These are phyloP conservation scores for Blumeria graminis DNA, from an alignment of 2,329 filamentous ascomycete genomes.

Conservation along the genomic window DNA sequence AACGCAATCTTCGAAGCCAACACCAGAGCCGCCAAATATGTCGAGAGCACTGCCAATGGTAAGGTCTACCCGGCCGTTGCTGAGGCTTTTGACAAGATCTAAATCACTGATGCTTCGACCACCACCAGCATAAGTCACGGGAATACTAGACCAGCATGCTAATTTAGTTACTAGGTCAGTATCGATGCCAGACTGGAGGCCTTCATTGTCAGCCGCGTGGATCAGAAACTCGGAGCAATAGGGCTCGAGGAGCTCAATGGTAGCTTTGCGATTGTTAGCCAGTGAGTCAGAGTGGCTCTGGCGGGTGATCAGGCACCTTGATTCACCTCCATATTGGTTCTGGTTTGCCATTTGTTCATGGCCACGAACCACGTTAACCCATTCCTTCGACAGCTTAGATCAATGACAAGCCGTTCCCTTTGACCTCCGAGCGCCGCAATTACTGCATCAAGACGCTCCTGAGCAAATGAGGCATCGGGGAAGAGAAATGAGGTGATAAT, in stretches of 20 bases:
- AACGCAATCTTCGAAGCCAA: slow-evolving; percentile 74
- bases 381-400: slow-evolving; percentile 68
- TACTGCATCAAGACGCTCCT: slow-evolving; percentile 49
- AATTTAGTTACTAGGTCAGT: slow-evolving; percentile 55
- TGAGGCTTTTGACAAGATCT: slow-evolving; percentile 56
- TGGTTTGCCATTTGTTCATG: slow-evolving; percentile 97
- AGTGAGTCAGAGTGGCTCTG: background rate
- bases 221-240: slow-evolving; percentile 95
- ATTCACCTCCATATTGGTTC: slow-evolving; percentile 87
- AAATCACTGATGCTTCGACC: slow-evolving; percentile 62
- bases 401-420: slow-evolving; percentile 67
- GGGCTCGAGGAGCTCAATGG: slow-evolving; percentile 58
- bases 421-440: slow-evolving; percentile 49
- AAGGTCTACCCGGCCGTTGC: slow-evolving; percentile 61
- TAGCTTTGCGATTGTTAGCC: slow-evolving; percentile 28
- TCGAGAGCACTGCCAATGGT: slow-evolving; percentile 93
- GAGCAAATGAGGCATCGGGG: slow-evolving; percentile 58
- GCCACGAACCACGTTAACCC: slow-evolving; percentile 74
- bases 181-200: slow-evolving; percentile 76
- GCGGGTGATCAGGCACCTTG: slow-evolving; percentile 29
- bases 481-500: slow-evolving; percentile 95
- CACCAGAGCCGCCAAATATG: slow-evolving; percentile 74
- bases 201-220: slow-evolving; percentile 91
- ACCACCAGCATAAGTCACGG: slow-evolving; percentile 92
- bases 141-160: slow-evolving; percentile 69